phyloP scores from a whole-genome alignment of 345 rosid species.

The Raphanus sativus region DNA sequence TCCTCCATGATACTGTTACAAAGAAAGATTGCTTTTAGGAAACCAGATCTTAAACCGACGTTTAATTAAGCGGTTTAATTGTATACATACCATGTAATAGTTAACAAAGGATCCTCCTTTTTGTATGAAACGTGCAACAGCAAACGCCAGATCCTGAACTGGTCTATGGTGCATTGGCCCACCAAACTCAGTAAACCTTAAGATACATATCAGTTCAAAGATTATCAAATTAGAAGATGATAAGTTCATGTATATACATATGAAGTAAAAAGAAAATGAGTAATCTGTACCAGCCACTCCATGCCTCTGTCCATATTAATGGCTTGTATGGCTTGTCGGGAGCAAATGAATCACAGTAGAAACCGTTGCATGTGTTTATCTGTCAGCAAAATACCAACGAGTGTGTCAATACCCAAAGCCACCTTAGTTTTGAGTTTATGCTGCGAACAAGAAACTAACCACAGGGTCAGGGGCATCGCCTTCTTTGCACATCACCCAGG shows the following conservation, averaged over 20 bases:
- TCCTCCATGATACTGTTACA: slow-evolving; percentile 93
- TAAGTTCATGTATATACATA: slow-evolving; percentile 13
- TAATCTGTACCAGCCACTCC: slow-evolving; percentile 90
- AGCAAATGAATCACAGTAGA: slow-evolving; percentile 94
- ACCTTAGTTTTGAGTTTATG: background rate
- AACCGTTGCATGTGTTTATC: slow-evolving; percentile 99
- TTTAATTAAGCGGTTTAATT: background rate
- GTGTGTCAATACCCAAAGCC: slow-evolving; percentile 5
- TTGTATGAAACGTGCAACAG: slow-evolving; percentile 90
- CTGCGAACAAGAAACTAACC: slow-evolving; percentile 43
- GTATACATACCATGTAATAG: slow-evolving; percentile 78
- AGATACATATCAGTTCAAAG: slow-evolving; percentile 3
- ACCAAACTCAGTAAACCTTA: slow-evolving; percentile 95
- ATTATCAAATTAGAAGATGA: slow-evolving; percentile 15
- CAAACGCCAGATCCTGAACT: slow-evolving; percentile 96
- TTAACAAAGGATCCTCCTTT: slow-evolving; percentile 97
- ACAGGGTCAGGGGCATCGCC: slow-evolving; percentile 99
- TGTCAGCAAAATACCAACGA: slow-evolving; percentile 36
- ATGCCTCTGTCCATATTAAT: slow-evolving; percentile 95
- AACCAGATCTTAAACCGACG: background rate
- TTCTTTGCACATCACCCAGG: slow-evolving; percentile 99
- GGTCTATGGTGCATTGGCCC: slow-evolving; percentile 93
- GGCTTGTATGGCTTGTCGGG: slow-evolving; percentile 98
- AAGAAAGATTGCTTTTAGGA: slow-evolving; percentile 6
- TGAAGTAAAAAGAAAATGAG: slow-evolving; percentile 9